phyloP scores from a whole-genome alignment of 306 rosid genomes.

The Trifolium subterraneum region DNA sequence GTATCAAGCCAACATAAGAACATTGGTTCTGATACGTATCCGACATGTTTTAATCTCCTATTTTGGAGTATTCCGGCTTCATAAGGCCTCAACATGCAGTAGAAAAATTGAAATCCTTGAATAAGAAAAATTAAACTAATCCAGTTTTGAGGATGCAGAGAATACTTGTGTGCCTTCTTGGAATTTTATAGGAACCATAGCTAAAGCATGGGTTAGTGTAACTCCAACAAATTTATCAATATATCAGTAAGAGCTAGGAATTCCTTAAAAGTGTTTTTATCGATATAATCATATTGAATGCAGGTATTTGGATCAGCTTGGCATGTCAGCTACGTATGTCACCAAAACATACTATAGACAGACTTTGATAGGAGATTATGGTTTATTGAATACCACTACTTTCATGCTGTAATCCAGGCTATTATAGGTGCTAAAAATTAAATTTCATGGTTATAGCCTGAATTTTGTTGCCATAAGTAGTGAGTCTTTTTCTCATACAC shows the following conservation, averaged over 20 bases:
- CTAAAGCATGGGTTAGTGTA: conserved; percentile 5
- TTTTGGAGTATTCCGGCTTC: too few relatives aligned
- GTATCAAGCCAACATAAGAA: too few relatives aligned
- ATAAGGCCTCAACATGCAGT: too few relatives aligned
- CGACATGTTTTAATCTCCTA: too few relatives aligned
- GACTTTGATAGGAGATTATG: conserved; percentile 86
- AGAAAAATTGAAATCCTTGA: too few relatives aligned
- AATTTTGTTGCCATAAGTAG: conserved; percentile 9
- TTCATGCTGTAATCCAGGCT: conserved; percentile 83
- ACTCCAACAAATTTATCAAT: too few relatives aligned
- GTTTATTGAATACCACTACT: conserved; percentile 67
- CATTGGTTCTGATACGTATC: too few relatives aligned
- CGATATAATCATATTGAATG: neutral
- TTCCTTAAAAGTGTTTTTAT: conserved; percentile 15
- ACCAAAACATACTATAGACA: conserved; percentile 92
- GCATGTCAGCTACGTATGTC: conserved; percentile 76
- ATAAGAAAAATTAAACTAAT: too few relatives aligned
- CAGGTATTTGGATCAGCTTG: conserved; percentile 95
- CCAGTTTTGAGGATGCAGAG: too few relatives aligned
- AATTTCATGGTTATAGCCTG: conserved; percentile 9
- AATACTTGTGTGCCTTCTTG: too few relatives aligned
- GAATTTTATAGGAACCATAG: too few relatives aligned
- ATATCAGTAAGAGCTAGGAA: neutral
- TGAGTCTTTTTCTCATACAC: neutral
- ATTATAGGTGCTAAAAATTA: conserved; percentile 45